phyloP scores from a whole-genome alignment of 306 rosid species.

The Glycyrrhiza uralensis region DNA sequence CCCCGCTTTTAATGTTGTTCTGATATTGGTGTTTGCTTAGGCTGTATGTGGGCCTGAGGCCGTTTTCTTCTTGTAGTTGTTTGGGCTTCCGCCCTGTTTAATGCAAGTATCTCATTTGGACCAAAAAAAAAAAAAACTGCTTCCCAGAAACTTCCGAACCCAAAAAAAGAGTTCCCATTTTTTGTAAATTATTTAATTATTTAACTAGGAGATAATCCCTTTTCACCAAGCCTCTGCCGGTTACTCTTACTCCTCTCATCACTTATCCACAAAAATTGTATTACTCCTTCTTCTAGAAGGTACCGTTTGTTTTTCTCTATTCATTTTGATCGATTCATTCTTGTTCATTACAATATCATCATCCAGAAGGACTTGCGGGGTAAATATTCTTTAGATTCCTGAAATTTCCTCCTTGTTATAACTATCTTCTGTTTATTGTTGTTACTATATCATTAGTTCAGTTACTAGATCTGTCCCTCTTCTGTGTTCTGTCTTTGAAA shows the following conservation, averaged over 20 bases:
- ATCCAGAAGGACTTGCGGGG: background rate
- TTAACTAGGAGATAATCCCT: background rate
- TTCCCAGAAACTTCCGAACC: background rate
- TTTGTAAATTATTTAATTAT: too few species aligned
- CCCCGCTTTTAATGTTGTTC: too few species aligned
- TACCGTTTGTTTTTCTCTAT: background rate
- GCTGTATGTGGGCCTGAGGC: too few species aligned
- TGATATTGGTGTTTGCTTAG: too few species aligned
- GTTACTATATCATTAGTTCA: background rate
- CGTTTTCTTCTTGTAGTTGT: too few species aligned
- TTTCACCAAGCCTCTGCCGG: background rate
- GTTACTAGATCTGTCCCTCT: background rate
- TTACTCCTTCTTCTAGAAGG: background rate
- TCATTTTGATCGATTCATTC: background rate
- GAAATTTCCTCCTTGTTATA: background rate
- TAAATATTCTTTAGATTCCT: background rate
- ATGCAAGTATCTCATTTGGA: too few species aligned
- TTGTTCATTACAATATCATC: background rate
- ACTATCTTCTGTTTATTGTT: background rate
- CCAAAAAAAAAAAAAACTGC: too few species aligned
- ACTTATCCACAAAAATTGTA: background rate
- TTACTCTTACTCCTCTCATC: too few species aligned
- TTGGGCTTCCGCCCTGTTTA: too few species aligned
- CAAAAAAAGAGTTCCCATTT: background rate
- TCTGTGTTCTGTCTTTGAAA: too few species aligned